Conservation (phyloP, 345 rosid species). For the Pistacia vera region DNA sequence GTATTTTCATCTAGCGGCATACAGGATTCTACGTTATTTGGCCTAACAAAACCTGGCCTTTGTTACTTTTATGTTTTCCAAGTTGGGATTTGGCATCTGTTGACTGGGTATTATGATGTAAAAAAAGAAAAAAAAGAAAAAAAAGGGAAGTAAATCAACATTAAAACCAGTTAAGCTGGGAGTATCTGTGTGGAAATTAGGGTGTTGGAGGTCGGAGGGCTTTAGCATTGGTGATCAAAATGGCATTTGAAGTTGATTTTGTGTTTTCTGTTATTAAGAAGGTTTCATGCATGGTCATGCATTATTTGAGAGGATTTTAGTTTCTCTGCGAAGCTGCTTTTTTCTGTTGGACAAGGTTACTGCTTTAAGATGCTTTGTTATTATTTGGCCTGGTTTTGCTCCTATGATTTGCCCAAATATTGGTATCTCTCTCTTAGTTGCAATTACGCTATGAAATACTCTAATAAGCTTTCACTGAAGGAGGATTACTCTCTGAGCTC, state of each 20-base stretch:
- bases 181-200: too few relatives aligned
- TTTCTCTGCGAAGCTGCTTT: not conserved
- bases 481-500: not conserved
- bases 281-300: too few relatives aligned
- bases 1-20: not conserved
- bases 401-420: too few relatives aligned
- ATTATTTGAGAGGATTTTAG: not conserved
- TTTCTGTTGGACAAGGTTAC: not conserved
- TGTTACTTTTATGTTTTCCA: not conserved
- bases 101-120: too few relatives aligned
- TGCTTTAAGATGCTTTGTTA: not conserved
- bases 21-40: not conserved
- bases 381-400: not conserved
- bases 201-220: too few relatives aligned
- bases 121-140: not conserved
- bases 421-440: too few relatives aligned
- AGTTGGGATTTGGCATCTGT: not conserved
- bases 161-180: too few relatives aligned
- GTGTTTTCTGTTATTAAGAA: too few relatives aligned
- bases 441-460: too few relatives aligned
- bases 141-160: not conserved
- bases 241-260: too few relatives aligned
- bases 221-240: too few relatives aligned
- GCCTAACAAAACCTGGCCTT: not conserved
- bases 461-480: not conserved